Evolutionary conservation across 108 stramenopile genomes (phyloP), one percentile per base, ranked within the genome.

Genomic region (Conticribra weissflogii): DNA sequence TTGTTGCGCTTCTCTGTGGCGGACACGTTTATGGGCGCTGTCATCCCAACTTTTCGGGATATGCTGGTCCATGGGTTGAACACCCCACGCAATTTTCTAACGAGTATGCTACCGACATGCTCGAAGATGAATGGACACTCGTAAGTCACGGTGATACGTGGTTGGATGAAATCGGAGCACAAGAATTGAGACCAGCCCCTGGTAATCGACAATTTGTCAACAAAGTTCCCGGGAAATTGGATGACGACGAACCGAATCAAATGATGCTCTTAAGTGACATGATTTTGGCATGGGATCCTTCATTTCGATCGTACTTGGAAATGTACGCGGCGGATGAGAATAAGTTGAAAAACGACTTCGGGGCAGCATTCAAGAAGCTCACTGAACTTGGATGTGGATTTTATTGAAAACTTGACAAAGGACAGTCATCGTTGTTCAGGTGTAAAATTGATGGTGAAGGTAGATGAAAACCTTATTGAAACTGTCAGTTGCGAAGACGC

Each of bases 251-350:
- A 31, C 76, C 74, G 19, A 72, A 81, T 32, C 68, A 87, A 49
- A 90, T 89, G 89, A 90, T 90, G 89, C 83, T 93, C 2, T 70
- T 85, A 18, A 73, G 83, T 1, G 85, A 87, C 54, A 76, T 91
- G 81, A 76, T 80, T 16, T 54, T 93, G 64, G 48, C 78, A 18
- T 51, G 72, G 74, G 92, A 93, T 79, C 69, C 76, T 27, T 31
- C 66, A 50, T 86, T 90, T 61, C 49, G 62, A 30, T 44, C 29
- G 1, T 76, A 67, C 49, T 85, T 89, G 44, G 61, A 87, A 41
- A 53, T 61, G 60, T 95, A 91, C 68, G 91, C 88, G 15, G 76
- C 57, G 34, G 92, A 97, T 77, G 89, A 92, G 64, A 74, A 72
- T 14, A 28, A 57, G 29, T 88, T 96, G 58, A 85, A 76, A 59